phyloP scores from a whole-genome alignment of 2,329 filamentous ascomycete species.

The Aphanocladium album region DNA sequence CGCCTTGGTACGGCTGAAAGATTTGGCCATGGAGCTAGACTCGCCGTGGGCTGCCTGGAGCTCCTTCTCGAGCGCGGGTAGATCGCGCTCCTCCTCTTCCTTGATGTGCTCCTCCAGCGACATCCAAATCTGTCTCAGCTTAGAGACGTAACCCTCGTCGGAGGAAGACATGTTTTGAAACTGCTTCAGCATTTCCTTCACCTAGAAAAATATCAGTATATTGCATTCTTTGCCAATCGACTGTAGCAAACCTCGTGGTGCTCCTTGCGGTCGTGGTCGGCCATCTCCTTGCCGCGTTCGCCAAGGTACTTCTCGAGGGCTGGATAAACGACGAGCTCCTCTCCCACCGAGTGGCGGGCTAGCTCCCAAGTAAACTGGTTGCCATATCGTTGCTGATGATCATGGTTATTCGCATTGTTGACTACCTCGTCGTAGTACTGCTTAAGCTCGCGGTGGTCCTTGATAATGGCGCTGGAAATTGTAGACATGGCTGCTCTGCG shows the following conservation, averaged over 20 bases:
- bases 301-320: constrained; percentile 45
- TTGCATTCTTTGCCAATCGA: neutral
- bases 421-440: constrained; percentile 39
- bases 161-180: constrained; percentile 41
- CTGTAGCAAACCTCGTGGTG: constrained; percentile 36
- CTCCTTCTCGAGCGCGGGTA: constrained; percentile 42
- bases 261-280: constrained; percentile 43
- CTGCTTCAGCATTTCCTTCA: constrained; percentile 45
- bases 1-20: constrained; percentile 47
- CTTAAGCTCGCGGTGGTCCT: constrained; percentile 27
- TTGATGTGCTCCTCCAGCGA: constrained; percentile 42
- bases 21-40: constrained; percentile 33
- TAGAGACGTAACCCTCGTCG: constrained; percentile 37
- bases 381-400: constrained; percentile 35
- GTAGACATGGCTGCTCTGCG: constrained; percentile 1
- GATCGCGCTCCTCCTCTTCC: constrained; percentile 45
- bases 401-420: constrained; percentile 26
- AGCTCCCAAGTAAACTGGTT: constrained; percentile 47
- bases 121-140: constrained; percentile 38
- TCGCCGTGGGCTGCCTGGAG: constrained; percentile 28
- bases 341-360: constrained; percentile 41
- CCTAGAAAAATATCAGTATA: constrained; percentile 26
- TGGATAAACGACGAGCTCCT: constrained; percentile 50
- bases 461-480: constrained; percentile 23
- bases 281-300: constrained; percentile 36